phyloP scores from a whole-genome alignment of 441 rosid species.

The Adansonia grandidieri region DNA sequence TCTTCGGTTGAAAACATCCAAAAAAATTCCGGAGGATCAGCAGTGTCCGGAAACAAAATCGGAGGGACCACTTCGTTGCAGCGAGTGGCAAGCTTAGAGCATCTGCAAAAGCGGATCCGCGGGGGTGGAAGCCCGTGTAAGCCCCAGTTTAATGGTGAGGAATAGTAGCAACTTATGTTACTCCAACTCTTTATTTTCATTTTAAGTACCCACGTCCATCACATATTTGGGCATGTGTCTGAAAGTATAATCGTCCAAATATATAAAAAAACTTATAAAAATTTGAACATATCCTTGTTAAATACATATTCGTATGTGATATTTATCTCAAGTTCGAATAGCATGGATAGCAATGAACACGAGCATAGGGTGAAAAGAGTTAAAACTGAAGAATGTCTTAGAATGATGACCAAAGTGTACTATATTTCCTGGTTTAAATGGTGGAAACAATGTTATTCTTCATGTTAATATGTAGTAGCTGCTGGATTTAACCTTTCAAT shows the following conservation, averaged over 20 bases:
- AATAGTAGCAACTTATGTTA: conserved; percentile 24
- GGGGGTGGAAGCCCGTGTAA: conserved; percentile 20
- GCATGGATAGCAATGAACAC: neutral
- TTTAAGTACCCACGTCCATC: too few species aligned
- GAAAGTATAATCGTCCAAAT: too few species aligned
- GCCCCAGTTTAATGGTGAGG: conserved; percentile 41
- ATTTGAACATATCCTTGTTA: too few species aligned
- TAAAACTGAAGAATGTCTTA: conserved; percentile 22
- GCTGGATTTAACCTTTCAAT: conserved; percentile 18
- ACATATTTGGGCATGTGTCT: too few species aligned
- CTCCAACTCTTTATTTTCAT: too few species aligned
- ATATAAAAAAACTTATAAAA: too few species aligned
- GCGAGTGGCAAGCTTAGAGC: conserved; percentile 92
- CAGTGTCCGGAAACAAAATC: conserved; percentile 47
- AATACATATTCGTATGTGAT: too few species aligned
- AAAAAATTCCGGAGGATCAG: conserved; percentile 36
- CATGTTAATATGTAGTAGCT: conserved; percentile 9
- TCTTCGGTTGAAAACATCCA: conserved; percentile 49
- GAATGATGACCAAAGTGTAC: conserved; percentile 17
- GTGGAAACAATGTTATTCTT: conserved; percentile 26
- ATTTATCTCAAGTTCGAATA: conserved; percentile 20
- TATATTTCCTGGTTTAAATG: conserved; percentile 19
- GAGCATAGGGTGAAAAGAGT: conserved; percentile 13
- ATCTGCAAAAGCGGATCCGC: conserved; percentile 61
- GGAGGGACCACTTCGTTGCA: conserved; percentile 68